These are phyloP conservation scores for Aspergillus diversus DNA, from an alignment of 495 filamentous ascomycete species.

Conservation along the genomic window DNA sequence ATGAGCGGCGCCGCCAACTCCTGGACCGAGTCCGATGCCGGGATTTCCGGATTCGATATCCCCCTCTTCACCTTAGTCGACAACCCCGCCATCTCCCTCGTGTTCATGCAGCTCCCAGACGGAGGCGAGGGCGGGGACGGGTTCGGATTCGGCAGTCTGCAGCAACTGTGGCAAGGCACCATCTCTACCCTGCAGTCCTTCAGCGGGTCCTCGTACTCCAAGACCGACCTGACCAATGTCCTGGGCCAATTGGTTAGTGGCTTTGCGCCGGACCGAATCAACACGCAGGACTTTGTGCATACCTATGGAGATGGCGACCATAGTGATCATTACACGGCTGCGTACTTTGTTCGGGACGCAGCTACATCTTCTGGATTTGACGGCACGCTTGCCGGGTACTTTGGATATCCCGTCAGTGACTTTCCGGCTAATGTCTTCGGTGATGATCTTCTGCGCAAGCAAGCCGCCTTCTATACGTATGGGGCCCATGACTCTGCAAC, in stretches of 20 bases:
- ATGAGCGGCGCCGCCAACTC: constrained; percentile 17
- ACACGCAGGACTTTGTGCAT: constrained; percentile 23
- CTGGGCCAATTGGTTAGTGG: constrained; percentile 10
- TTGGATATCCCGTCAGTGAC: too few species aligned
- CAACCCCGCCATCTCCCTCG: constrained; percentile 20
- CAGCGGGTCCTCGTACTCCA: constrained; percentile 10
- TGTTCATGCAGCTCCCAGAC: constrained; percentile 25
- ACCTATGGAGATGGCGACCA: constrained; percentile 19
- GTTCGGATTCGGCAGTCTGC: constrained; percentile 20
- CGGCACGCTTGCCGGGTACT: too few species aligned
- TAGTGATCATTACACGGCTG: constrained; percentile 22
- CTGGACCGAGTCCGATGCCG: constrained; percentile 17
- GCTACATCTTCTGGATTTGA: too few species aligned
- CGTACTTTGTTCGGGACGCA: constrained; percentile 7
- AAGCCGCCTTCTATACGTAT: too few species aligned
- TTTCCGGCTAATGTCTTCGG: too few species aligned
- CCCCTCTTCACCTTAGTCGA: constrained; percentile 10
- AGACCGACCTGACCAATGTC: constrained; percentile 8
- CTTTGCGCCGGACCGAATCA: constrained; percentile 20
- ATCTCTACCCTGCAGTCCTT: constrained; percentile 6
- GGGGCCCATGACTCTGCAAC: too few species aligned
- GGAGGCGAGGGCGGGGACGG: constrained; percentile 19
- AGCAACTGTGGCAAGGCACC: constrained; percentile 15
- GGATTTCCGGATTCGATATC: constrained; percentile 3
- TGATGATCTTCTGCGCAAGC: too few species aligned